Evolutionary conservation across 306 rosid species (phyloP).

Genomic region (Erythrophleum fordii): DNA sequence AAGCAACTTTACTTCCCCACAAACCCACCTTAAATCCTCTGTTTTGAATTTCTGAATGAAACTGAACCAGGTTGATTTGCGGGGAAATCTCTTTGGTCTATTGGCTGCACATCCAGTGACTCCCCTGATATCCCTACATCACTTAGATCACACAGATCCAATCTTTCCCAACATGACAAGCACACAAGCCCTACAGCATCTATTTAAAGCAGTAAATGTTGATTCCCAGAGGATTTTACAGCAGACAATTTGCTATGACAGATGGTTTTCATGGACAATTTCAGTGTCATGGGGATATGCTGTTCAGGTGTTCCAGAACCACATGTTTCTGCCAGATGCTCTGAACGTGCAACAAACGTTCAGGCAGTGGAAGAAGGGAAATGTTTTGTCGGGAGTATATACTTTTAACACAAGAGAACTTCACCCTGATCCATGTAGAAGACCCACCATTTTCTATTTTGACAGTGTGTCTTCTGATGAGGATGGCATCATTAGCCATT

Average conservation of each 20-base stretch:
- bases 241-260: slow-evolving; percentile 83
- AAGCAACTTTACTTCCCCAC: background rate
- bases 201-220: slow-evolving; percentile 53
- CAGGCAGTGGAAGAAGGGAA: slow-evolving; percentile 52
- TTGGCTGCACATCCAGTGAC: slow-evolving; percentile 77
- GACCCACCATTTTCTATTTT: slow-evolving; percentile 68
- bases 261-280: slow-evolving; percentile 62
- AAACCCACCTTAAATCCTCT: background rate
- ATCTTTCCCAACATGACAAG: slow-evolving; percentile 75
- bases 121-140: slow-evolving; percentile 79
- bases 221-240: slow-evolving; percentile 79
- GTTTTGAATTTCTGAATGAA: slow-evolving; percentile 27
- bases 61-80: slow-evolving; percentile 64
- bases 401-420: slow-evolving; percentile 48
- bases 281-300: slow-evolving; percentile 92
- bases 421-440: slow-evolving; percentile 57
- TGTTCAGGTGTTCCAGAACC: slow-evolving; percentile 62
- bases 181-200: slow-evolving; percentile 56
- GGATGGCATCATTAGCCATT: slow-evolving; percentile 52
- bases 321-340: slow-evolving; percentile 56
- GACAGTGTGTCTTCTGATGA: slow-evolving; percentile 44
- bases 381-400: slow-evolving; percentile 41
- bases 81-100: slow-evolving; percentile 71
- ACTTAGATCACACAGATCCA: slow-evolving; percentile 56
- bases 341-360: slow-evolving; percentile 61